Conservation (phyloP, 768 basidiomycete genomes). For the Auriscalpium vulgare region DNA sequence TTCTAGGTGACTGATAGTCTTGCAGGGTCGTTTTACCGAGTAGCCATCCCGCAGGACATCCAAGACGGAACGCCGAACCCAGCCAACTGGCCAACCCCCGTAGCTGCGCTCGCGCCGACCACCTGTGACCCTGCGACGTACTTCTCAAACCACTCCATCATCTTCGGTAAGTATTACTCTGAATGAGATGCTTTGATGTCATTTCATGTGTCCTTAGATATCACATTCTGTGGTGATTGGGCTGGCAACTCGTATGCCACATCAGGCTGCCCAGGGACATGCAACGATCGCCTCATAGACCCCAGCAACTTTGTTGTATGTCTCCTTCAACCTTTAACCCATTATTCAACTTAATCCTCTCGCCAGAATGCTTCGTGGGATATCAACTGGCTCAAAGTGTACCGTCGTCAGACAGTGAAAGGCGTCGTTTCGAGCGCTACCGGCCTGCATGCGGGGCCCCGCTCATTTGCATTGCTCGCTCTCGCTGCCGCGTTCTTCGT, state of each 20-base stretch:
- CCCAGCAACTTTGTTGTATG: conserved; percentile 67
- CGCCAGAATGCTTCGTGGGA: conserved; percentile 71
- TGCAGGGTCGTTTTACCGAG: conserved; percentile 77
- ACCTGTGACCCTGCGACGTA: conserved; percentile 50
- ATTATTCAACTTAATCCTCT: too few species aligned
- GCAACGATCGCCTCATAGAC: conserved; percentile 51
- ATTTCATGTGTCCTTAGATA: conserved; percentile 37
- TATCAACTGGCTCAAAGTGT: conserved; percentile 74
- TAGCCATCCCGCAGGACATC: conserved; percentile 66
- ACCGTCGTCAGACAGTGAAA: conserved; percentile 22
- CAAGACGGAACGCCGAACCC: conserved; percentile 53
- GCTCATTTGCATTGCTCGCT: not conserved
- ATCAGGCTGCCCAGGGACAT: conserved; percentile 69
- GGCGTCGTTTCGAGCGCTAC: conserved; percentile 6
- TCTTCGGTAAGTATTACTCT: conserved; percentile 51
- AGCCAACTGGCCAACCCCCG: conserved; percentile 59
- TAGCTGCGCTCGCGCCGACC: conserved; percentile 46
- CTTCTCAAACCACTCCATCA: conserved; percentile 64
- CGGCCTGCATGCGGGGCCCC: not conserved
- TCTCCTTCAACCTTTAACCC: not conserved
- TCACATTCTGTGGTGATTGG: conserved; percentile 87
- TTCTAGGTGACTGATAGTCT: not conserved
- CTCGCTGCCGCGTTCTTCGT: not conserved
- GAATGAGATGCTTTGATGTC: not conserved
- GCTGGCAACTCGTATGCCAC: conserved; percentile 76